Evolutionary conservation across 768 basidiomycete genomes (phyloP).

Genomic region (Myochromella boudieri): DNA sequence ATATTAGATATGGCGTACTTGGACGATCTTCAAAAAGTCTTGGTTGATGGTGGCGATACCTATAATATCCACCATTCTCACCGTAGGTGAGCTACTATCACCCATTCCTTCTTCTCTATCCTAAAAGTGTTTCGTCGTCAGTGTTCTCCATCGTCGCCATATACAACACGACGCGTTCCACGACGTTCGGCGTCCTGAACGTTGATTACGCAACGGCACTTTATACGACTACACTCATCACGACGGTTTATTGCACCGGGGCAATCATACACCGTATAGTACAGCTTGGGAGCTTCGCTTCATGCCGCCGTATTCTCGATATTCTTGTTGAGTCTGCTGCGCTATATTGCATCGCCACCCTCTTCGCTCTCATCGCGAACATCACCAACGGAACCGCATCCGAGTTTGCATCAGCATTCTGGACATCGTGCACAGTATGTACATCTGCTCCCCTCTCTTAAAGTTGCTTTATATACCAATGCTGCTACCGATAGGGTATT

Average conservation of each 20-base stretch:
- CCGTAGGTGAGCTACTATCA: conserved; percentile 1
- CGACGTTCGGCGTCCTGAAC: conserved; percentile 9
- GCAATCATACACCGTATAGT: conserved; percentile 12
- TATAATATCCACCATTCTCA: conserved; percentile 10
- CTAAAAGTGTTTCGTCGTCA: neutral
- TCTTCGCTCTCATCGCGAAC: conserved; percentile 14
- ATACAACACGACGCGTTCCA: conserved; percentile 5
- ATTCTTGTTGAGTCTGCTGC: conserved; percentile 12
- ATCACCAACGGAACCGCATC: conserved; percentile 7
- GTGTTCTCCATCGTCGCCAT: conserved; percentile 14
- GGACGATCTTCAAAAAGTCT: conserved; percentile 13
- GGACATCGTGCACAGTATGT: conserved; percentile 11
- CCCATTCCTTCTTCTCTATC: neutral
- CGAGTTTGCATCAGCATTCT: conserved; percentile 13
- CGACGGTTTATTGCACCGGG: conserved; percentile 14
- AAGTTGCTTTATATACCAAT: neutral
- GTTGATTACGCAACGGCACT: conserved; percentile 16
- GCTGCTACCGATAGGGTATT: conserved; percentile 8
- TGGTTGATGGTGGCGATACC: conserved; percentile 13
- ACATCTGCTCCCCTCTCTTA: neutral
- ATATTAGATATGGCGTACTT: conserved; percentile 17
- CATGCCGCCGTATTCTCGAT: conserved; percentile 11
- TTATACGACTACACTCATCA: conserved; percentile 11
- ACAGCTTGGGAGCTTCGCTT: conserved; percentile 1
- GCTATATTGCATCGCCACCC: conserved; percentile 12